phyloP scores from a whole-genome alignment of 2,329 filamentous ascomycete species.

The Aspergillus fumigatus region DNA sequence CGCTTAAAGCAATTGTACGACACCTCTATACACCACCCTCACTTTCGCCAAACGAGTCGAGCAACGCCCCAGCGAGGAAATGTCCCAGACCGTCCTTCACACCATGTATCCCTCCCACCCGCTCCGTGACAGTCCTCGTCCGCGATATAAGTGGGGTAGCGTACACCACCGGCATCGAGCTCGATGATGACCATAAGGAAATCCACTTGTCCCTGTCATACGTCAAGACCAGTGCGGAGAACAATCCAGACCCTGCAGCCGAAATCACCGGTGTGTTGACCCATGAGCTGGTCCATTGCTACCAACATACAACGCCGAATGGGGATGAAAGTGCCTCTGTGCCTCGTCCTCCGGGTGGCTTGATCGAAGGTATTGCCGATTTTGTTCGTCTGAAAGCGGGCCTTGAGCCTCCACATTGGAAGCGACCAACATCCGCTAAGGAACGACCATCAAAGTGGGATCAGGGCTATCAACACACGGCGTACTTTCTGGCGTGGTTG shows the following conservation, averaged over 20 bases:
- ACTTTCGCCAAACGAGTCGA: neutral
- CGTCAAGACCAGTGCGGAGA: constrained; percentile 43
- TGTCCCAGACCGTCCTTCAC: constrained; percentile 19
- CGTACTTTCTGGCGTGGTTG: constrained; percentile 83
- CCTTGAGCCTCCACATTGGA: constrained; percentile 81
- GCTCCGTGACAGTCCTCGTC: constrained; percentile 79
- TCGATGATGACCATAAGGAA: constrained; percentile 85
- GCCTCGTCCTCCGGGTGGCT: constrained; percentile 57
- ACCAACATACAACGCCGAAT: constrained; percentile 67
- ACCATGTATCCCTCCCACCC: constrained; percentile 57
- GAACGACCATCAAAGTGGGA: constrained; percentile 67
- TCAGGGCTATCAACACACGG: constrained; percentile 83
- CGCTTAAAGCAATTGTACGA: constrained; percentile 64
- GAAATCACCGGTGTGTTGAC: constrained; percentile 81
- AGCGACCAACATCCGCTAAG: constrained; percentile 42
- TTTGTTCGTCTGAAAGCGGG: constrained; percentile 76
- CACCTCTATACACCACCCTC: constrained; percentile 59
- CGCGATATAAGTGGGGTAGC: constrained; percentile 78
- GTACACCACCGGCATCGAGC: constrained; percentile 75
- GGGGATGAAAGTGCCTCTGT: constrained; percentile 15
- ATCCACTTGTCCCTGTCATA: constrained; percentile 83
- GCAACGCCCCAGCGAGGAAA: constrained; percentile 6
- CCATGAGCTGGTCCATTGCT: constrained; percentile 94
- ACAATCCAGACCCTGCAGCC: constrained; percentile 25
- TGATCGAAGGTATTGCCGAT: constrained; percentile 90